Evolutionary conservation across 1,284 basidiomycete species (phyloP).

Genomic region (Cryptococcus hybrid): DNA sequence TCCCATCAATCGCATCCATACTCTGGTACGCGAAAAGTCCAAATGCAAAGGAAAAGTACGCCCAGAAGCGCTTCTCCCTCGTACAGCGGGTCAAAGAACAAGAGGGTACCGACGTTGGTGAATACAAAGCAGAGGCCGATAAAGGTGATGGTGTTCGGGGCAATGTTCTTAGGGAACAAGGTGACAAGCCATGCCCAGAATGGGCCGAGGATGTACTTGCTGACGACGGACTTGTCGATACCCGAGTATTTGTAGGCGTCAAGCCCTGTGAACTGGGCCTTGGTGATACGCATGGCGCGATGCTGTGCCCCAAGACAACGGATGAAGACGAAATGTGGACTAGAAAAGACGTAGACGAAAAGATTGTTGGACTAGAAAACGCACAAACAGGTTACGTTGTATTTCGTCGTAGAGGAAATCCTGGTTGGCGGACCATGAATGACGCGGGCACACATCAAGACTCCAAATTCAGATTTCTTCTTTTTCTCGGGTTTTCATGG

Average conservation of each 20-base stretch:
- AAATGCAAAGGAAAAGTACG: conserved; percentile 60
- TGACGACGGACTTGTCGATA: conserved; percentile 55
- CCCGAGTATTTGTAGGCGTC: conserved; percentile 60
- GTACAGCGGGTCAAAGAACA: conserved; percentile 78
- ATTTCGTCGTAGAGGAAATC: too few relatives aligned
- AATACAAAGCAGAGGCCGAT: conserved; percentile 78
- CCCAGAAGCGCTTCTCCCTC: conserved; percentile 59
- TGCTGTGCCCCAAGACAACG: too few relatives aligned
- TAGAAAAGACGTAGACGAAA: conserved; percentile 38
- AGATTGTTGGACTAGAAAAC: too few relatives aligned
- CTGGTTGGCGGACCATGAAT: too few relatives aligned
- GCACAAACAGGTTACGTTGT: too few relatives aligned
- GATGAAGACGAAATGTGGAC: conserved; percentile 12
- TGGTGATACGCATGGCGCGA: conserved; percentile 44
- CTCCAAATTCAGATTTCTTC: too few relatives aligned
- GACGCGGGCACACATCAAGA: too few relatives aligned
- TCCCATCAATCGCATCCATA: conserved; percentile 60
- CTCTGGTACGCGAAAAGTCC: conserved; percentile 93
- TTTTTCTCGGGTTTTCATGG: too few relatives aligned
- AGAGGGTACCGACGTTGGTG: conserved; percentile 77
- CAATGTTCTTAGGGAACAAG: conserved; percentile 80
- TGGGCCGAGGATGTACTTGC: conserved; percentile 65
- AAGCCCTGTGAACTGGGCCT: conserved; percentile 52
- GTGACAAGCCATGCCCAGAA: conserved; percentile 96
- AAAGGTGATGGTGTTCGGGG: conserved; percentile 88